These are phyloP conservation scores for Chlamydomonas schloesseri DNA, from an alignment of 139 green algal species.

Conservation along the genomic window DNA sequence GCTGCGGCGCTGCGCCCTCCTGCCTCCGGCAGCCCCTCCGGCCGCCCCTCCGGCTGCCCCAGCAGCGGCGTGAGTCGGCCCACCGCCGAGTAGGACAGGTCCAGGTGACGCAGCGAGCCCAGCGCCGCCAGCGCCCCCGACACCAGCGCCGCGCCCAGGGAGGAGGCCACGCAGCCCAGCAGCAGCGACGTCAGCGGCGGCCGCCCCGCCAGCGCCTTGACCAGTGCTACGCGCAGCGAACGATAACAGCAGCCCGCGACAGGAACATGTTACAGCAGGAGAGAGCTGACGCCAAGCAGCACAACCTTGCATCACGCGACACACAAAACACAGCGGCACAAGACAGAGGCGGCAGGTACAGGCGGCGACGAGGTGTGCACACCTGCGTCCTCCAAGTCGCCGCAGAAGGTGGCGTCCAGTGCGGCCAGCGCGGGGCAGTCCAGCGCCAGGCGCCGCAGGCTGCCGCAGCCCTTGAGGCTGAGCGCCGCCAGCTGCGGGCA, in stretches of 20 bases:
- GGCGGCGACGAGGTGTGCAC: no score
- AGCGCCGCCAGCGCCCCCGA: conserved; percentile 44
- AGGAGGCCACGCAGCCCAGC: conserved; percentile 37
- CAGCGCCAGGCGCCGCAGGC: conserved; percentile 50
- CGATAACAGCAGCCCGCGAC: no score
- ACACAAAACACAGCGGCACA: no score
- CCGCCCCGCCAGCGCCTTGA: background rate
- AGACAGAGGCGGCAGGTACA: no score
- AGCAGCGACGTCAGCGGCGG: conserved; percentile 40
- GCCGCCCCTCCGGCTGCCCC: no score
- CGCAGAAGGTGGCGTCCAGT: conserved; percentile 76
- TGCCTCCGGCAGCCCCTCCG: no score
- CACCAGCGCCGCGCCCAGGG: conserved; percentile 10
- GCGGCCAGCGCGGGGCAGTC: conserved; percentile 49
- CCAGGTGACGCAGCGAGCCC: conserved; percentile 52
- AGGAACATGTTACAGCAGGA: no score
- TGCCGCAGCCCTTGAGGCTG: conserved; percentile 52
- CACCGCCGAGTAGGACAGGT: conserved; percentile 67
- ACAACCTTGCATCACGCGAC: no score
- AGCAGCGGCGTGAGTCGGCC: no score
- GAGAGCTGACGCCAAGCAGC: no score
- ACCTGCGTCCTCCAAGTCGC: conserved; percentile 44
- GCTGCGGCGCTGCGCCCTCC: no score
- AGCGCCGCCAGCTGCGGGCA: conserved; percentile 37
- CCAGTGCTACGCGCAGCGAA: background rate